Base-by-base conservation (phyloP, 2,329 filamentous ascomycete genomes). In the Arachnomyces sp. region DNA sequence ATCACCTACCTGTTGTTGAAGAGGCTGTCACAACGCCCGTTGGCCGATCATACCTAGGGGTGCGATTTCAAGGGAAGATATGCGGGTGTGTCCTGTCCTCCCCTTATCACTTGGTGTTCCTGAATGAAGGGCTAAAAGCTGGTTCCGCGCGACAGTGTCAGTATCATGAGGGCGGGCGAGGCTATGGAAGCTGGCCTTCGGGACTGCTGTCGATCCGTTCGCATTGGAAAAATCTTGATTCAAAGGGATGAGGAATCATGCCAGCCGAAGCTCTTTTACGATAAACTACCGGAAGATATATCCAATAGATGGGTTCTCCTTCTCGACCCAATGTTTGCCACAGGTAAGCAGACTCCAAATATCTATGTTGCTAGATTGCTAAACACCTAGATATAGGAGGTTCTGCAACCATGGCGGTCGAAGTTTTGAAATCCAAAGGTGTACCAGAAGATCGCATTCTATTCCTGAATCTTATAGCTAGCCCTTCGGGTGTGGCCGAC, bases 301-400 rank as follows among this genome's bases (percentile, higher is more conserved):
- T 78, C 84, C 16, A 77, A 90, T 40, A 74, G 92, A 62, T 98
- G 92, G 89, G 90, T 95, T 28, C 70, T 98, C 44, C 72, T 98
- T 33, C 69, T 98, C 34, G 92, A 98, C 60, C 92, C 92, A n/a
- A 98, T 98, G 92, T 89, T 98, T 67, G 92, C 92, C 43, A 98
- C 92, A 52, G 89, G 87, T 89, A 66, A 55, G 72, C 3, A 17
- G 8, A 44, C 12, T 42, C 18, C 15, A 16, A 6, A 15, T 13
- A 14, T 7, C 14, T 37, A 25, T 9, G n/a, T 37, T 14, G 14
- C 28, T 35, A 28, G 29, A 7, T 11, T 16, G 6, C 25, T 25
- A 32, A 31, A 9, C 17, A 14, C 3, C 16, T 16, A 29, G 28
- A 29, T 42, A 30, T 43, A 92, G 88, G 90, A 52, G 92, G 92